Evolutionary conservation across 257 asterid species (phyloP), one percentile per base, ranked within the genome.

Genomic region (Solanum clarkiae): DNA sequence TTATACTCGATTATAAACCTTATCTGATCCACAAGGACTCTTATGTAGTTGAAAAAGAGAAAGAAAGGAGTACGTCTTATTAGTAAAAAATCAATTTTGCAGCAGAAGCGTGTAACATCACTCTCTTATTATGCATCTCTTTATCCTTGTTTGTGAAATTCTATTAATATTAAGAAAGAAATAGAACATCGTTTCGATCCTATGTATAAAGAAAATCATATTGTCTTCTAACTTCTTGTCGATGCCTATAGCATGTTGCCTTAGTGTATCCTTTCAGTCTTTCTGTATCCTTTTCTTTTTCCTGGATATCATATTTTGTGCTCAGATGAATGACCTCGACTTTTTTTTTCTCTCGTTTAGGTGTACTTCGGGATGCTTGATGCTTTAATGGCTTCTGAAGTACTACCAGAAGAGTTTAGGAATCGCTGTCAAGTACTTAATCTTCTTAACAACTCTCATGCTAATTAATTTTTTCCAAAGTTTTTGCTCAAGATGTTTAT

Each of bases 291-390:
- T 20, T 14, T 49, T 32, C 36, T 14, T 1, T 32, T 18, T 1
- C 42, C 7, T 2, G 68, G 29, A 44, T 84, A 22, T 45, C 16
- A 57, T 54, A 49, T 32, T 29, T 20, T n/a, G n/a, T 11, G 44
- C 80, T 51, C 51, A 71, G 16, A 51, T 80, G 12, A 63, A 62
- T 45, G 32, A 69, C 12, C 18, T 59, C 80, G 47, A 83, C 82
- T 47, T 80, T 86, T 9, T 9, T 2, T 75, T 75, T 24, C 29
- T 49, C 81, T 75, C 60, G 60, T 69, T 63, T 88, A 94, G 99
- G 99, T 96, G 59, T 96, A 96, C 91, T 96, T 96, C 62, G 97
- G 98, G 80, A 96, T 96, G 98, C 98, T 96, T 70, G 98, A 96
- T 59, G 99, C 98, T 79, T 88, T 96, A 87, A 96, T 96, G 99